These are phyloP conservation scores for Trypethelium eluteriae DNA, from an alignment of 495 filamentous ascomycete species.

Conservation along the genomic window DNA sequence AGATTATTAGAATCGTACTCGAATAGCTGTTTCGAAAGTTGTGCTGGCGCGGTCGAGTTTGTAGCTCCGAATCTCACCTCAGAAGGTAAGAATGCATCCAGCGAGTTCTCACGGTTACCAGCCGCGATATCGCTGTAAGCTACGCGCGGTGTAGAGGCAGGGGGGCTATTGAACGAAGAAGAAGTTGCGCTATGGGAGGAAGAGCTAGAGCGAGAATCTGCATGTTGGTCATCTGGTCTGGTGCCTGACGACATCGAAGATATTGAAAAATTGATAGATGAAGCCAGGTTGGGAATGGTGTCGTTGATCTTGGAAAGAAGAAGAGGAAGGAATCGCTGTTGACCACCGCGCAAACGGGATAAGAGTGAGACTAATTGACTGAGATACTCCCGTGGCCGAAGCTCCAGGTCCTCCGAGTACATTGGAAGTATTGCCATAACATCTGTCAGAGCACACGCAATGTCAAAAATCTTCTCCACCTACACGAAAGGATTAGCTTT, in stretches of 20 bases:
- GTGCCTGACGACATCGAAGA: neutral
- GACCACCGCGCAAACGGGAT: slow-evolving; percentile 59
- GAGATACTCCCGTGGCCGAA: slow-evolving; percentile 67
- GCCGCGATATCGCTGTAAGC: neutral
- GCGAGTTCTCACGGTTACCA: neutral
- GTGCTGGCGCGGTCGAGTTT: neutral
- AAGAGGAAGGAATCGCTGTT: slow-evolving; percentile 61
- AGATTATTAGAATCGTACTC: neutral
- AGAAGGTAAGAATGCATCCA: neutral
- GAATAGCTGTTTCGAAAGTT: neutral
- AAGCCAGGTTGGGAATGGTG: slow-evolving; percentile 55
- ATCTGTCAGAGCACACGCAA: slow-evolving; percentile 65
- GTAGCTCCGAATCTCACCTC: neutral
- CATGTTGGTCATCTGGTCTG: neutral
- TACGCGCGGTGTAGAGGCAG: neutral
- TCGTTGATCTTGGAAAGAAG: slow-evolving; percentile 63
- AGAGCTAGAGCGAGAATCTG: neutral
- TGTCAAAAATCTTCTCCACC: slow-evolving; percentile 70
- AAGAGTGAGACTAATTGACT: slow-evolving; percentile 59
- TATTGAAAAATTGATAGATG: slow-evolving; percentile 10
- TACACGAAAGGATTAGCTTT: slow-evolving; percentile 28
- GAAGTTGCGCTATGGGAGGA: neutral
- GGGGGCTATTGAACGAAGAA: neutral
- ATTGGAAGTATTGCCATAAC: slow-evolving; percentile 58
- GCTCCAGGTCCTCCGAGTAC: slow-evolving; percentile 49